phyloP scores from a whole-genome alignment of 2,329 filamentous ascomycete species.

The Pseudocercospora pini-densiflorae region DNA sequence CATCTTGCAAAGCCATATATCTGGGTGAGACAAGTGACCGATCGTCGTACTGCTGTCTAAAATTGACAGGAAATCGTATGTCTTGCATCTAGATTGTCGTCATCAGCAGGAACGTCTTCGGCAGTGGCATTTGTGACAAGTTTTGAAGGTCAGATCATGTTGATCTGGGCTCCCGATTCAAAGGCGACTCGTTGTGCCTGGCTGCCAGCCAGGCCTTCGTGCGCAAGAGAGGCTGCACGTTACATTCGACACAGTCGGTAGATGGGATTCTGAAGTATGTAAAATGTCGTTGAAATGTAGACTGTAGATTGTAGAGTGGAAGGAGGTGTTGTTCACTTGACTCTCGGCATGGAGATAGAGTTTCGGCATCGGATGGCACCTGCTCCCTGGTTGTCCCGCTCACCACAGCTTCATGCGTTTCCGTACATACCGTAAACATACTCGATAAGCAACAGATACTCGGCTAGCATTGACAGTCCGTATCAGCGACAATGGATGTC shows the following conservation, averaged over 20 bases:
- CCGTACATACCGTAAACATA: background rate
- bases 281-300: background rate
- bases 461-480: background rate
- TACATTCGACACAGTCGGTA: background rate
- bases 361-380: background rate
- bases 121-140: background rate
- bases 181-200: background rate
- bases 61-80: background rate
- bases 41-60: background rate
- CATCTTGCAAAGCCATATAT: background rate
- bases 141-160: background rate
- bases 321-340: background rate
- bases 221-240: too few relatives aligned
- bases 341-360: background rate
- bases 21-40: background rate
- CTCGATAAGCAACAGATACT: background rate
- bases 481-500: conserved; percentile 74
- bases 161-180: background rate
- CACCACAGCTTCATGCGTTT: background rate
- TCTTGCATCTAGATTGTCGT: background rate
- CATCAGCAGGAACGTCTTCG: background rate
- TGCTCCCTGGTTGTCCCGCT: background rate
- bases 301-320: background rate
- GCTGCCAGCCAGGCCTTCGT: background rate
- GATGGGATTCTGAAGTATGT: background rate